Evolutionary conservation across 108 stramenopile genomes (phyloP).

Genomic region (Cylindrotheca closterium): DNA sequence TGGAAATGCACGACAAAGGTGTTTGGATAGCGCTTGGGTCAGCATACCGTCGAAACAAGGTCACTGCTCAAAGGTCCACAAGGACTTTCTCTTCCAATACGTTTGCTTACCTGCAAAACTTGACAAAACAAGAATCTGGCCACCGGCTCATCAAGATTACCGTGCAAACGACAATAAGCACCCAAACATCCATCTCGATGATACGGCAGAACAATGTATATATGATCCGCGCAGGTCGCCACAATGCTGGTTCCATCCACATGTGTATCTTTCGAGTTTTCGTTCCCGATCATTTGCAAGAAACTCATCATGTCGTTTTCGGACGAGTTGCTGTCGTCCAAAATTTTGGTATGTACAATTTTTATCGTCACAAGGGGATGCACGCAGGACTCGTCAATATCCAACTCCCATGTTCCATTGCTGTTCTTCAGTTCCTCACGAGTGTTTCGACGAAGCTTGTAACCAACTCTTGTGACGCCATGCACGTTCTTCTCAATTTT

Average conservation of each 20-base stretch:
- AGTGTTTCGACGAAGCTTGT: conserved; percentile 6
- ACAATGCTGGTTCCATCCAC: conserved; percentile 23
- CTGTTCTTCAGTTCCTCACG: neutral
- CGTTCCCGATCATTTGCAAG: conserved; percentile 16
- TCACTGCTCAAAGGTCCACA: neutral
- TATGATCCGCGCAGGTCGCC: conserved; percentile 9
- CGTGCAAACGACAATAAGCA: conserved; percentile 15
- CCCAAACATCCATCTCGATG: conserved; percentile 24
- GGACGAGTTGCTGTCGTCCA: conserved; percentile 2
- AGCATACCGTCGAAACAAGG: no score
- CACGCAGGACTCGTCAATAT: conserved; percentile 9
- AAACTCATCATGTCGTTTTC: neutral
- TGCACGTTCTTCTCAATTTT: conserved; percentile 11
- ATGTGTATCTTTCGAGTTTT: conserved; percentile 3
- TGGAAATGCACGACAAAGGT: no score
- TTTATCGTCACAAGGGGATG: conserved; percentile 2
- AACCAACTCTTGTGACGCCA: conserved; percentile 15
- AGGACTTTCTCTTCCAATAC: neutral
- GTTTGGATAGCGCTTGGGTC: no score
- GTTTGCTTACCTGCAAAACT: conserved; percentile 49
- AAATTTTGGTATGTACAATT: conserved; percentile 6
- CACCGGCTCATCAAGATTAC: conserved; percentile 36
- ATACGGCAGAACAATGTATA: conserved; percentile 26
- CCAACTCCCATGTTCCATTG: conserved; percentile 14
- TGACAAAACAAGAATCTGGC: conserved; percentile 62